Base-by-base conservation (phyloP, 306 rosid genomes). In the Sicyos edulis region DNA sequence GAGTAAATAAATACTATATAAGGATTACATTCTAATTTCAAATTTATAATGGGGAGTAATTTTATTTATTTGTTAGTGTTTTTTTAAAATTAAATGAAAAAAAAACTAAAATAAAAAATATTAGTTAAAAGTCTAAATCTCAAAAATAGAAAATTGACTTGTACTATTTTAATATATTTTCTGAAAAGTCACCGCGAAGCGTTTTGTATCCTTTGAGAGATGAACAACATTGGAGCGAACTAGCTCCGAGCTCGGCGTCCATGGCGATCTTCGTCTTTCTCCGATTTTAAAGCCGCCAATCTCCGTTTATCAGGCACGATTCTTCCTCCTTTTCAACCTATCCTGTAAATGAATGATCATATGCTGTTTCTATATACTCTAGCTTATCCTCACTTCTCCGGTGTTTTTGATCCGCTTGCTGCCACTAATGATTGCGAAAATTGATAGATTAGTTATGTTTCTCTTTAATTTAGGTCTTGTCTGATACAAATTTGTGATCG, bases 391-490 rank as follows among this genome's bases (percentile, higher is more conserved):
- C 20, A 22, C 0, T 59, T 24, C 4, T 56, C 3, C 20, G 16
- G 12, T 20, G 22, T 21, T 11, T 26, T 59, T 26, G 34, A 24
- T 26, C 42, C 10, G 44, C 10, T 26, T 59, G 44, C 44, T 26
- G n/a, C 37, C 72, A 0, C 20, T 59, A 10, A 14, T 58, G 7
- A 0, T 20, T 21, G 20, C 72, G 72, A 49, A 47, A 22, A 14
- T 68, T 68, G 72, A 68, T 47, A 8, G 14, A 22, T 3, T 15
- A 22, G 7, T 68, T 49, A 3, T 49, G 17, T 10, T 44, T 66
- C 21, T 49, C 40, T 14, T 12, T 66, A 44, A 45, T 44, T 49
- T 68, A 47, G 42, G 73, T 68, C 44, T 68, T 21, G 7, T 68
- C 21, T 16, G 17, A 13, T 4, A 26, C 68, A 44, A 71, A 22